Base-by-base conservation (phyloP, 169 alveolate species). In the Plasmodium malariae region DNA sequence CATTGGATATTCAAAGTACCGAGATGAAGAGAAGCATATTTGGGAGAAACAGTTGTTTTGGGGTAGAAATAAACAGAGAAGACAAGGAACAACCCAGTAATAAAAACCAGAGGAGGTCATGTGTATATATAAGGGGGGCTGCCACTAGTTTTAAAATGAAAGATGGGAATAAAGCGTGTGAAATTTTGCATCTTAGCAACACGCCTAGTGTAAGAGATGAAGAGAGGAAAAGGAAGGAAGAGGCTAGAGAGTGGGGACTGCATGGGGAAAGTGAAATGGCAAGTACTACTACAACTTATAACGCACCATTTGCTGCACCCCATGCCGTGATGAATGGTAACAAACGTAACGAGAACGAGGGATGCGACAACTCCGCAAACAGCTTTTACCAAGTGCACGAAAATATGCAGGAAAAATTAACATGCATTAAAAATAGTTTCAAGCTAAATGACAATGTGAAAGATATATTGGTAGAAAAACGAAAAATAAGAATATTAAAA, bases 391-490 rank as follows among this genome's bases (percentile, higher is more conserved):
- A 73, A 28, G 2, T 73, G 17, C 45, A 54, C 6, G 26, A 70
- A 14, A 73, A 73, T 63, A 36, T 73, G n/a, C 72, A 73, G 30
- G 71, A 73, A 32, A 73, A 73, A 34, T 55, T 73, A 55, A 73
- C 60, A 4, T 36, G 72, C 36, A 73, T 73, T 21, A 73, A 76
- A 76, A 62, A 76, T 12, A 30, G 6, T 65, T 60, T 60, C 7
- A 76, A 34, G 51, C 19, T 62, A 62, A 60, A 59, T 26, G 88
- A 76, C 26, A 40, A 76, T 19, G 74, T 60, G 26, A 74, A 36
- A 5, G 88, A 76, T 76, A 76, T 76, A 2, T 36, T 76, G 24
- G 48, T 62, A n/a, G 89, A 76, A 54, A 76, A 76, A 49, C 60
- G 43, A 36, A 36, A 37, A 67, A 65, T 76, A 9, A 62, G 63